phyloP scores from a whole-genome alignment of 2,329 filamentous ascomycete species.

The Mollisiaceae sp. region DNA sequence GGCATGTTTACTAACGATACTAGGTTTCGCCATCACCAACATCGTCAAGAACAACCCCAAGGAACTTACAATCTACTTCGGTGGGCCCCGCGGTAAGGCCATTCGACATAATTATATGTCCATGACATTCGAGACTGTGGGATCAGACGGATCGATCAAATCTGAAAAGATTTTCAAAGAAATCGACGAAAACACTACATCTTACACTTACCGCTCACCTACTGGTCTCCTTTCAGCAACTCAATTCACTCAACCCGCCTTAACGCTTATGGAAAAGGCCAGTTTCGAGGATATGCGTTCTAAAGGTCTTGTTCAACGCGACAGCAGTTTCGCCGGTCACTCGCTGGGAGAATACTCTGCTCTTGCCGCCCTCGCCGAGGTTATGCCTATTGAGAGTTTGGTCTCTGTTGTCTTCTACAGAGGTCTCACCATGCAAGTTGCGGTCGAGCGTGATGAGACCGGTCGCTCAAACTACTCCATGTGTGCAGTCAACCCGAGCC shows the following conservation, averaged over 20 bases:
- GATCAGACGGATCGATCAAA: conserved; percentile 88
- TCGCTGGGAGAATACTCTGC: conserved; percentile 98
- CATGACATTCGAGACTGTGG: conserved; percentile 99
- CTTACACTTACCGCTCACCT: conserved; percentile 96
- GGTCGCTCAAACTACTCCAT: conserved; percentile 98
- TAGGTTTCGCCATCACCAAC: conserved; percentile 94
- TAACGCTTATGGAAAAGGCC: conserved; percentile 99
- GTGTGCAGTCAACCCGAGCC: conserved; percentile 98
- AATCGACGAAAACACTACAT: conserved; percentile 88
- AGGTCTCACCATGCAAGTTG: conserved; percentile 98
- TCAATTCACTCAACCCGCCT: conserved; percentile 95
- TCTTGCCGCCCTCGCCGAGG: conserved; percentile 91
- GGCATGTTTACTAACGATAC: conserved; percentile 34
- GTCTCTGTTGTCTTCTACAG: conserved; percentile 99
- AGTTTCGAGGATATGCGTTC: conserved; percentile 99
- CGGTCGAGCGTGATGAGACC: conserved; percentile 90
- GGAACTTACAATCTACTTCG: conserved; percentile 97
- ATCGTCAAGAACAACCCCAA: conserved; percentile 99
- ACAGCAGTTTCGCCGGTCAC: conserved; percentile 97
- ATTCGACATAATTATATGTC: conserved; percentile 99
- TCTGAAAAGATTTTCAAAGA: conserved; percentile 99
- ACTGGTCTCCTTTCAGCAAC: conserved; percentile 94
- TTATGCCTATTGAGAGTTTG: conserved; percentile 99
- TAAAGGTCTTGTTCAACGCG: conserved; percentile 92
- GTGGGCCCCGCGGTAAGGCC: conserved; percentile 93